Evolutionary conservation across 2,329 filamentous ascomycete species (phyloP).

Genomic region (Venturia pyrina): DNA sequence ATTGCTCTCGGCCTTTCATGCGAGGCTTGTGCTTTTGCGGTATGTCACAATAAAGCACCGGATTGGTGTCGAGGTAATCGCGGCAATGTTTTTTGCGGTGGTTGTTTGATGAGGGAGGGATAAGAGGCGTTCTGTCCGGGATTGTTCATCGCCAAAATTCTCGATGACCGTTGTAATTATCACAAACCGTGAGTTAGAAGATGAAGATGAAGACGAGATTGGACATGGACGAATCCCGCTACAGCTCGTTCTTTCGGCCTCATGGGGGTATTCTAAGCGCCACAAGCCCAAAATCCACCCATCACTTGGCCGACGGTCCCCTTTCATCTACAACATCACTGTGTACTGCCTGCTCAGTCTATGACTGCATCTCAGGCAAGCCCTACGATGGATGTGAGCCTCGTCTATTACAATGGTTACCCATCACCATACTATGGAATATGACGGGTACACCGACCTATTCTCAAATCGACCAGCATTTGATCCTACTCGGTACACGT

Average conservation of each 20-base stretch:
- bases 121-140: not conserved
- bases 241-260: too few relatives aligned
- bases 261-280: too few relatives aligned
- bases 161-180: not conserved
- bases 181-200: not conserved
- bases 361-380: not conserved
- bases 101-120: not conserved
- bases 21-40: not conserved
- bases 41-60: not conserved
- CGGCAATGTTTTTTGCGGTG: not conserved
- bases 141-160: not conserved
- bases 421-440: too few relatives aligned
- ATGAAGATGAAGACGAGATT: too few relatives aligned
- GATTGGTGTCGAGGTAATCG: not conserved
- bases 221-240: too few relatives aligned
- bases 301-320: too few relatives aligned
- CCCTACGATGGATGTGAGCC: not conserved
- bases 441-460: too few relatives aligned
- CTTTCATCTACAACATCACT: too few relatives aligned
- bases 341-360: not conserved
- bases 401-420: not conserved
- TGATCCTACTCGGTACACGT: not conserved
- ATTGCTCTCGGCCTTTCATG: conserved; percentile 3
- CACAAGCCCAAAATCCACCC: not conserved
- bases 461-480: not conserved